Evolutionary conservation across 306 rosid species (phyloP), one percentile per base, ranked within the genome.

Genomic region (Malus orientalis): DNA sequence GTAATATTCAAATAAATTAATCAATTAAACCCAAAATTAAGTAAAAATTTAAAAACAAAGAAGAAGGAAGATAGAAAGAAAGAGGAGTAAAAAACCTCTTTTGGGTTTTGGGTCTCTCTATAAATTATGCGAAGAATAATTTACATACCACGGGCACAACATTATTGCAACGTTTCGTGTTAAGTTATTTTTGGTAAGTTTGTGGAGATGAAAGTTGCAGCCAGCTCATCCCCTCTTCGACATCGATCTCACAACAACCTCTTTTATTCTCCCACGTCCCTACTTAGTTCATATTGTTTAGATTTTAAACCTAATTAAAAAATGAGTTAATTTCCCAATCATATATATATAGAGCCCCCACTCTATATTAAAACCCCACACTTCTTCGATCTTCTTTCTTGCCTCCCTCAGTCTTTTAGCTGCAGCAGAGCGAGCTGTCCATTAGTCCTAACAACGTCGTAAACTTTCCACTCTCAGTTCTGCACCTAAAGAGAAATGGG

Each of bases 171-270:
- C 0, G 20, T 15, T 51, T 0, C 0, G 2, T 51, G 20, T 38
- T 7, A 38, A 38, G 10, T 38, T 38, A 38, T 38, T 5, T 33
- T 6, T 33, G 8, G 38, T 14, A 15, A 14, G 54, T 49, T 49
- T 14, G 54, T 15, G 5, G 67, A 29, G 20, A 27, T 63, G 29
- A 78, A 80, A 89, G 95, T 93, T 85, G 96, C 62, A 67, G 84
- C 93, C 97, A 93, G 93, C 97, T 91, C 77, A 86, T 85, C 47
- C 79, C 68, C 61, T 81, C 4, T 33, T 20, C 23, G 91, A 88
- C 81, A 62, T 76, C 4, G 94, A 93, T 96, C 67, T 86, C 79
- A 79, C 89, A 89, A 83, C 97, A 75, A 90, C 87, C 92, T 65
- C 75, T 54, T 67, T 38, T 70, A 51, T 59, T 63, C 70, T 65